phyloP scores from a whole-genome alignment of 768 basidiomycete genomes.

The Dacryopinax spathularia region DNA sequence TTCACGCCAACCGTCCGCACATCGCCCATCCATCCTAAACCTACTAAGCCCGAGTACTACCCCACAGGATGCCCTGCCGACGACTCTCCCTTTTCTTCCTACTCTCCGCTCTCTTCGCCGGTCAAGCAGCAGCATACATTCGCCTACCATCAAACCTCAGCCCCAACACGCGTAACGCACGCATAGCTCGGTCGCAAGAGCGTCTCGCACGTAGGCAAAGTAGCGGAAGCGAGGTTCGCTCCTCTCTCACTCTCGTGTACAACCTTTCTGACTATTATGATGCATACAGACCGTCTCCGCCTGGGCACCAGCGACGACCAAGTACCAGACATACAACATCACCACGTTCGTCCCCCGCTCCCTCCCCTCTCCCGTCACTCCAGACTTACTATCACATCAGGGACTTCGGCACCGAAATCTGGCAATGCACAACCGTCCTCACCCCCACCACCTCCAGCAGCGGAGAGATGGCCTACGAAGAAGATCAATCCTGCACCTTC shows the following conservation, averaged over 20 bases:
- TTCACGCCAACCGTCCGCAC: background rate
- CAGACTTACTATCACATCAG: background rate
- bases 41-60: background rate
- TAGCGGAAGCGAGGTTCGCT: background rate
- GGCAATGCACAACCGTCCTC: background rate
- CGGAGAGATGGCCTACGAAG: background rate
- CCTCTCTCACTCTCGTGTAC: background rate
- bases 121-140: background rate
- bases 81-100: background rate
- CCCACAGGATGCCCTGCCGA: background rate
- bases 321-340: background rate
- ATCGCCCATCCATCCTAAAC: background rate
- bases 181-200: background rate
- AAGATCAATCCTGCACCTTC: slow-evolving; percentile 1
- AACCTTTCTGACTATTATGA: background rate
- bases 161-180: background rate
- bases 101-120: background rate
- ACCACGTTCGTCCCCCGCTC: background rate
- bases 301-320: background rate
- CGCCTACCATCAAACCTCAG: background rate
- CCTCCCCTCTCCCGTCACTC: background rate
- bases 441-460: background rate
- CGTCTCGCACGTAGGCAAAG: background rate
- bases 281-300: background rate
- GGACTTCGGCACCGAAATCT: background rate